Evolutionary conservation across 2,329 filamentous ascomycete species (phyloP).

Genomic region (Aspergillus melleus): DNA sequence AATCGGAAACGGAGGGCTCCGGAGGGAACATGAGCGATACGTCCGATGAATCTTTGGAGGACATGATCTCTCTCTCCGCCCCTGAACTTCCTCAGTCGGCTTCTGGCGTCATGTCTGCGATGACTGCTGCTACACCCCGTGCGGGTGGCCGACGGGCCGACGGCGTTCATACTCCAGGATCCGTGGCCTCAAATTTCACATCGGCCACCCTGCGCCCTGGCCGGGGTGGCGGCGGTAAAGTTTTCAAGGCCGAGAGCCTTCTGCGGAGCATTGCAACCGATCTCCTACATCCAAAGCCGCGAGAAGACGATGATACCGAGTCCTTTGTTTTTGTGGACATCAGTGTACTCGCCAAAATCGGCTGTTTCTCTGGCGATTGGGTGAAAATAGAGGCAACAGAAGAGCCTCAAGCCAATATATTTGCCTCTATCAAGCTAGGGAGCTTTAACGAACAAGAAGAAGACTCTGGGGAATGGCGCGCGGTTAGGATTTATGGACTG

Average conservation of each 20-base stretch:
- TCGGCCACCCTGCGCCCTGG: constrained; percentile 76
- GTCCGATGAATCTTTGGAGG: constrained; percentile 88
- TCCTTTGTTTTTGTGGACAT: constrained; percentile 89
- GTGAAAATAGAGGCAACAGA: constrained; percentile 77
- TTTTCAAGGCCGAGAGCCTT: constrained; percentile 82
- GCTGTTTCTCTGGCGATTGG: constrained; percentile 98
- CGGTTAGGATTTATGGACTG: constrained; percentile 84
- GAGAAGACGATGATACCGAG: constrained; percentile 80
- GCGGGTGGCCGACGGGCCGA: constrained; percentile 69
- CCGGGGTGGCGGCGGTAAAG: constrained; percentile 65
- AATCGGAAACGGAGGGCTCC: constrained; percentile 59
- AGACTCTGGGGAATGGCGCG: constrained; percentile 73
- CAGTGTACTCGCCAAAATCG: constrained; percentile 79
- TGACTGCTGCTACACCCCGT: constrained; percentile 78
- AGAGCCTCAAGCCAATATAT: constrained; percentile 61
- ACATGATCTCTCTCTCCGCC: constrained; percentile 85
- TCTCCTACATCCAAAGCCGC: constrained; percentile 79
- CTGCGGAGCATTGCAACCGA: constrained; percentile 71
- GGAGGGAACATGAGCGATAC: constrained; percentile 65
- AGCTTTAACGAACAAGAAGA: constrained; percentile 48
- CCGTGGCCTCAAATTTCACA: constrained; percentile 86
- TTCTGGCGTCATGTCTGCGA: constrained; percentile 75
- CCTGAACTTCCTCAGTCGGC: constrained; percentile 76
- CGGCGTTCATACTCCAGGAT: constrained; percentile 78
- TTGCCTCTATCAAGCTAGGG: constrained; percentile 65